Percentiles rank a stretch among this genome's conserved stretches.
phyloP scores from a whole-genome alignment of 139 green algal genomes.

The Trebouxia sp. region DNA sequence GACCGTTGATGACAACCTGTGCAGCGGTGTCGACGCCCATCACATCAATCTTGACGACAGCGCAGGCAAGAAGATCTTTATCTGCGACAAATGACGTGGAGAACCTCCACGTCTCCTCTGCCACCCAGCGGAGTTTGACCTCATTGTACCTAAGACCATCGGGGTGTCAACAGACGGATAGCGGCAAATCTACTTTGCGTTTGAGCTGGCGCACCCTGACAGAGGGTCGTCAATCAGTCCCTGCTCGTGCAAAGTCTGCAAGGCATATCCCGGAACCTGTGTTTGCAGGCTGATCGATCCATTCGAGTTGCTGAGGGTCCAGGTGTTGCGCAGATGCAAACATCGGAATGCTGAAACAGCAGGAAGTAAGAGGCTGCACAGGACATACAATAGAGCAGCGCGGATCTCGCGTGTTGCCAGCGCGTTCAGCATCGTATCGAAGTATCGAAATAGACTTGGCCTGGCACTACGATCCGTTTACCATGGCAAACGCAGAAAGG shows the following conservation, averaged over 20 bases:
- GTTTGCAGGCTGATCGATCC: not conserved
- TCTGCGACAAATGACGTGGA: constrained; percentile 37
- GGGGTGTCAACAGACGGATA: not conserved
- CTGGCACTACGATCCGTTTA: no score
- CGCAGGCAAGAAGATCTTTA: not conserved
- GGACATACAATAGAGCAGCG: no score
- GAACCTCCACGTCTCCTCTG: constrained; percentile 66
- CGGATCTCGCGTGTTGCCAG: no score
- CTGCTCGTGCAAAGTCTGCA: not conserved
- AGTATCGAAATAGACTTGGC: no score
- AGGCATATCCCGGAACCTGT: constrained; percentile 8
- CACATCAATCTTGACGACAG: constrained; percentile 42
- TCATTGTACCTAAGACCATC: constrained; percentile 58
- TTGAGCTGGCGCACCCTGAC: not conserved
- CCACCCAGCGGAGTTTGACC: constrained; percentile 52
- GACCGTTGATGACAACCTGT: constrained; percentile 52
- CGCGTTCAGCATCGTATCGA: no score
- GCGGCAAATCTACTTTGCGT: not conserved
- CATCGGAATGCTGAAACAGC: no score
- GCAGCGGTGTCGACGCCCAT: constrained; percentile 54
- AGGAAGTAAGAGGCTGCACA: no score
- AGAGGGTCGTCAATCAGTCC: not conserved
- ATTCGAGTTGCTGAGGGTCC: not conserved
- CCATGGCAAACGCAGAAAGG: no score
- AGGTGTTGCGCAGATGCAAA: no score